Conservation (phyloP, 1,284 basidiomycete species). For the Cutaneotrichosporon cavernicola region DNA sequence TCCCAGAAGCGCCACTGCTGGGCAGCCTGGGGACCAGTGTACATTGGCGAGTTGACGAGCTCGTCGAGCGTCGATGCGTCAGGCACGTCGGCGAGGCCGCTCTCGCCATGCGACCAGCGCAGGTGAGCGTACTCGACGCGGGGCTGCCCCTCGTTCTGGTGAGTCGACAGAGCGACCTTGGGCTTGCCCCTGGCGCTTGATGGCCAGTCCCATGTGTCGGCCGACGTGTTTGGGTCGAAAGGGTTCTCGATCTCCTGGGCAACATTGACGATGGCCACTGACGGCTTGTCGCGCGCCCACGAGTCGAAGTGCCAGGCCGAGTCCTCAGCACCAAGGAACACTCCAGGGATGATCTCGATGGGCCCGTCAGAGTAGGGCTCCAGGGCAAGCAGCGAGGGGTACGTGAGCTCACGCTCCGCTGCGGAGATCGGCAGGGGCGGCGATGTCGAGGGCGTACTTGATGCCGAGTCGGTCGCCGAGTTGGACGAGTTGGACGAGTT, state of each 20-base stretch:
- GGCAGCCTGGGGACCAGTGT: conserved; percentile 7
- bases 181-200: conserved; percentile 16
- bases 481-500: conserved; percentile 21
- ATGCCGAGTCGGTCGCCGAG: conserved; percentile 20
- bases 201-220: conserved; percentile 14
- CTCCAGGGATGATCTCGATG: conserved; percentile 78
- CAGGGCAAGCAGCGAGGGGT: neutral
- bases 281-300: conserved; percentile 25
- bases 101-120: conserved; percentile 90
- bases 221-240: conserved; percentile 57
- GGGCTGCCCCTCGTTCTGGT: conserved; percentile 59
- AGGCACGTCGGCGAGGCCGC: conserved; percentile 68
- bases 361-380: conserved; percentile 80
- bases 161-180: conserved; percentile 28
- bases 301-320: conserved; percentile 62
- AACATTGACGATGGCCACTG: conserved; percentile 71
- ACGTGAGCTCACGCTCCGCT: conserved; percentile 15
- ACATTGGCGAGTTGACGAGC: conserved; percentile 12
- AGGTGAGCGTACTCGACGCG: conserved; percentile 85
- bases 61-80: conserved; percentile 27
- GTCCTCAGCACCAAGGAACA: conserved; percentile 93
- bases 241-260: conserved; percentile 87
- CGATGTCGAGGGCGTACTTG: conserved; percentile 23
- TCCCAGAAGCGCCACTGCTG: conserved; percentile 64
- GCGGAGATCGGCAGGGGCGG: conserved; percentile 14